Evolutionary conservation across 805 yeast genomes (phyloP), one percentile per base, ranked within the genome.

Genomic region (Nakazawaea laoshanensis): DNA sequence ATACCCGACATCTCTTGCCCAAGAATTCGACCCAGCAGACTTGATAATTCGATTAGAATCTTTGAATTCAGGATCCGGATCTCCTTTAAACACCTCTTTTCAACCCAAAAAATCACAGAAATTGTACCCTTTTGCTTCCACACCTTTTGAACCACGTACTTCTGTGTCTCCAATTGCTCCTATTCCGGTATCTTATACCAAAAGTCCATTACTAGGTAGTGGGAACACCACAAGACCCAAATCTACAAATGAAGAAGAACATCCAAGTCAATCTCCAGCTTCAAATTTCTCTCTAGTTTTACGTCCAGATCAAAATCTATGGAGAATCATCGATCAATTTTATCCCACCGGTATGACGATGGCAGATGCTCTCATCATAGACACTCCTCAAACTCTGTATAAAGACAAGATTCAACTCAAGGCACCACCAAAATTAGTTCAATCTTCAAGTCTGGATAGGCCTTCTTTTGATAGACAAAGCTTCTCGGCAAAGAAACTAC

Each of bases 291-390:
- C 24, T 7, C 13, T 17, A 7, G 15, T 34, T 2, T 33, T 77
- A 4, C 76, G 72, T 37, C 84, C 92, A 0, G 89, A 82, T 46
- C 69, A 66, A 31, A 51, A 59, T 13, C 72, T 83, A 1, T 74
- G 76, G 71, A 52, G 56, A 7, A 43, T 80, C 0, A 42, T 83
- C 7, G 87, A 81, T 38, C 57, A 57, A 14, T 68, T 65, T 44
- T 82, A 58, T 47, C 84, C 87, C 0, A 49, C 59, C n/a, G 85
- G 86, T 0, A 82, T 80, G 87, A 42, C 51, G 2, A 68, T 78
- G 65, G 55, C 59, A 12, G 85, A 79, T 31, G 80, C 89, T 0
- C 61, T 82, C 19, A 50, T 79, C 2, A 63, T 81, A 10, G 82
- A 70, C n/a, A 52, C 61, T 0, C 66, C 71, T 10, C 38, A n/a